Evolutionary conservation across 1,284 basidiomycete species (phyloP).

Genomic region (Tausonia pullulans): DNA sequence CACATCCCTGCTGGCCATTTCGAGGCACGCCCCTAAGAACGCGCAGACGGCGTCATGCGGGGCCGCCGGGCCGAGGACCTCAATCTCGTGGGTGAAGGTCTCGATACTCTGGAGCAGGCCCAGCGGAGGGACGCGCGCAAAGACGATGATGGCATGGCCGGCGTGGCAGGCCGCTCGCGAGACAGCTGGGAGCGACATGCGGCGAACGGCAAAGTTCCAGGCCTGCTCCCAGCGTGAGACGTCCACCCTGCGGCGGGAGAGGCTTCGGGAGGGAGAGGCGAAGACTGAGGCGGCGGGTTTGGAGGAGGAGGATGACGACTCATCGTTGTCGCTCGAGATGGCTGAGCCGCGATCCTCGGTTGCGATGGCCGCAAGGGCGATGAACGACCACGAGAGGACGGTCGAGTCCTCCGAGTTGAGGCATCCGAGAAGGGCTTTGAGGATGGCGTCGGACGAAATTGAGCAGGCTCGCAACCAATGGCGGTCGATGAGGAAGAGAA

Average conservation of each 20-base stretch:
- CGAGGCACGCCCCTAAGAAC: conserved; percentile 58
- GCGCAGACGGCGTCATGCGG: conserved; percentile 76
- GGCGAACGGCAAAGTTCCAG: conserved; percentile 71
- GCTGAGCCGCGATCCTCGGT: conserved; percentile 9
- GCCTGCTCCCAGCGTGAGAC: conserved; percentile 52
- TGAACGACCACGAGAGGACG: conserved; percentile 69
- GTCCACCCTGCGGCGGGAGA: neutral
- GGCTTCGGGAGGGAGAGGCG: neutral
- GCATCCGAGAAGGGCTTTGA: conserved; percentile 47
- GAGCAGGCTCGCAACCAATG: conserved; percentile 54
- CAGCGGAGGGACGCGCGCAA: conserved; percentile 12
- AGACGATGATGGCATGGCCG: conserved; percentile 42
- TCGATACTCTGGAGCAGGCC: conserved; percentile 56
- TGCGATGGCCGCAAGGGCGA: conserved; percentile 57
- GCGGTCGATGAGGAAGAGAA: conserved; percentile 71
- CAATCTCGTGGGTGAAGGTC: conserved; percentile 60
- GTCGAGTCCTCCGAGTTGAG: conserved; percentile 52
- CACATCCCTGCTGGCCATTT: conserved; percentile 60
- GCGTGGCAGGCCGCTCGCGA: conserved; percentile 71
- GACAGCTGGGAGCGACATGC: conserved; percentile 50
- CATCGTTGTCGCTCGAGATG: neutral
- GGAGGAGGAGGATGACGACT: neutral
- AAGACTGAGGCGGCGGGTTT: neutral
- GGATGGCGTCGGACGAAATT: conserved; percentile 40
- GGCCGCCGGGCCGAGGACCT: conserved; percentile 72